Evolutionary conservation across 2,329 filamentous ascomycete species (phyloP).

Genomic region (Ascochyta viciae-villosae): DNA sequence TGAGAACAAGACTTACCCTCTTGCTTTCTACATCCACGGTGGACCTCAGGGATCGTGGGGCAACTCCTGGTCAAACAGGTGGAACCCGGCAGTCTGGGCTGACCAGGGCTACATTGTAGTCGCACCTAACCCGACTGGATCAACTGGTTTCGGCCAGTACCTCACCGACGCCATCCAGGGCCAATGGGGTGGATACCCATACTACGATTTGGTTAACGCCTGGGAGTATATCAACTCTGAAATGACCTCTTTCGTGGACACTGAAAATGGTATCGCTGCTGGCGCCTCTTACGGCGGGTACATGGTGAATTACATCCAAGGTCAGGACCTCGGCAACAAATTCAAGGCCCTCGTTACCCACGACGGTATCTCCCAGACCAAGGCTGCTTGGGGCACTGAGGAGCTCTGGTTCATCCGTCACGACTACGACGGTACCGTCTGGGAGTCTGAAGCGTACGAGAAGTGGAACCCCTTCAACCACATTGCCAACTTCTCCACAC

Average conservation of each 20-base stretch:
- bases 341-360: slow-evolving; percentile 91
- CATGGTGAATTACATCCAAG: slow-evolving; percentile 82
- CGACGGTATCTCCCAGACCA: slow-evolving; percentile 77
- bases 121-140: slow-evolving; percentile 82
- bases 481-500: slow-evolving; percentile 78
- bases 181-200: slow-evolving; percentile 87
- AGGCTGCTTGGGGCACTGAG: slow-evolving; percentile 55
- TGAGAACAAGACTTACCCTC: slow-evolving; percentile 74
- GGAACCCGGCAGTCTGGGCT: slow-evolving; percentile 85
- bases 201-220: slow-evolving; percentile 79
- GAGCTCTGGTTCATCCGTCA: slow-evolving; percentile 61
- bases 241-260: slow-evolving; percentile 72
- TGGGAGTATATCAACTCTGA: slow-evolving; percentile 73
- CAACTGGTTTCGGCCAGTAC: slow-evolving; percentile 82
- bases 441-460: slow-evolving; percentile 54
- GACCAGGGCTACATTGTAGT: slow-evolving; percentile 88
- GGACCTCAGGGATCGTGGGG: slow-evolving; percentile 79
- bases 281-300: slow-evolving; percentile 63
- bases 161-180: slow-evolving; percentile 77
- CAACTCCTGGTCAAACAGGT: slow-evolving; percentile 80
- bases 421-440: slow-evolving; percentile 49
- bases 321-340: slow-evolving; percentile 78
- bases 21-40: slow-evolving; percentile 82
- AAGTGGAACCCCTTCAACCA: slow-evolving; percentile 65
- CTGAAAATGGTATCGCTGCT: slow-evolving; percentile 72